Evolutionary conservation across 2,329 filamentous ascomycete genomes (phyloP), one percentile per base, ranked within the genome.

Genomic region (Huntiella savannae): DNA sequence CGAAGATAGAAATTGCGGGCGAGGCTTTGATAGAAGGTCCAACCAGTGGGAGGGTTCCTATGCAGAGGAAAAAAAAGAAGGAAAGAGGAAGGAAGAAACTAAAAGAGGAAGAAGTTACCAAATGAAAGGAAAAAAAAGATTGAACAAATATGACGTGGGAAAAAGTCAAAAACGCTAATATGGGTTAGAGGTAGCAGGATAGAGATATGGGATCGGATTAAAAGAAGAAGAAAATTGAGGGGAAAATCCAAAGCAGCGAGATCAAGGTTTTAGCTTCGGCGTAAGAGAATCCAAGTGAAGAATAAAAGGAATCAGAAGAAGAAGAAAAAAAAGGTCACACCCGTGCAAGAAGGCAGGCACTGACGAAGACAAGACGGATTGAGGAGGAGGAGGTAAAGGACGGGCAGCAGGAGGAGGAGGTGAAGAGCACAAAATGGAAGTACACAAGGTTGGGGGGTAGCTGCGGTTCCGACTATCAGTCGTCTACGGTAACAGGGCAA

Each of bases 181-280:
- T 28, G 22, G 22, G 22, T 28, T 28, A 28, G 22, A n/a, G 34
- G 41, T 13, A 34, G 33, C 3, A 43, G 33, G 17, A 43, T 28
- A 32, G 15, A 43, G 41, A 13, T 33, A 16, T 33, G 41, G 5
- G 22, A 40, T 12, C 37, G 37, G 37, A 40, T 40, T 10, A 22
- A 16, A 28, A 42, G 40, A 42, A 15, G 11, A 15, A 22, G 13
- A 40, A 40, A 43, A 43, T 34, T 43, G 41, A n/a, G 42, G 13
- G 33, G n/a, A 33, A 35, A 15, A 19, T 16, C 13, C 6, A 15
- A 45, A 40, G 39, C 32, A 39, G 8, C 37, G 17, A 38, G 17
- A 28, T 28, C 22, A 28, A 28, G 22, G 22, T 28, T 28, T 28
- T 28, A 28, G 22, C 22, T 10, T 28, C 7, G 6, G 22, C 22